Evolutionary conservation across 805 yeast species (phyloP).

Genomic region (Candida takata): DNA sequence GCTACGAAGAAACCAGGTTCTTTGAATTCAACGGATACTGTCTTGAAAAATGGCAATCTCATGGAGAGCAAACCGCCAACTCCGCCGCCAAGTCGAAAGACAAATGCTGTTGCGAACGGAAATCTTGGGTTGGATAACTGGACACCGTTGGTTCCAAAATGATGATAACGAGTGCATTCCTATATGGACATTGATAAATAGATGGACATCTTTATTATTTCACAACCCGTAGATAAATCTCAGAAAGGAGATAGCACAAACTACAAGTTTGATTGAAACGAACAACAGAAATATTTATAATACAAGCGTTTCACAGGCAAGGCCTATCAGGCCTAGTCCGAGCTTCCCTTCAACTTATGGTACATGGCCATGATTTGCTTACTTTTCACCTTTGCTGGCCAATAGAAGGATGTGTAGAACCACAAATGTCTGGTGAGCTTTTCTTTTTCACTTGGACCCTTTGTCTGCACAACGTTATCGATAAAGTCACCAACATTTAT

Average conservation of each 20-base stretch:
- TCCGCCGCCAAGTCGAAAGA: constrained; percentile 14
- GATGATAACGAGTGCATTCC: neutral
- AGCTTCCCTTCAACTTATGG: constrained; percentile 38
- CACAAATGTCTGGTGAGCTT: constrained; percentile 61
- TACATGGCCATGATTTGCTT: constrained; percentile 72
- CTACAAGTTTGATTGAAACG: no score
- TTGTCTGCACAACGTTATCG: constrained; percentile 29
- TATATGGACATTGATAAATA: no score
- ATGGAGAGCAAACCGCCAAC: constrained; percentile 6
- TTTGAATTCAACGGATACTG: constrained; percentile 1
- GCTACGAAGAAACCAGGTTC: constrained; percentile 11
- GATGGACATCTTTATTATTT: no score
- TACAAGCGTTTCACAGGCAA: neutral
- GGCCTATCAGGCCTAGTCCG: neutral
- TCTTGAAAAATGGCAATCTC: constrained; percentile 1
- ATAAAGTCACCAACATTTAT: constrained; percentile 71
- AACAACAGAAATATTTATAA: neutral
- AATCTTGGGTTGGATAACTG: constrained; percentile 14
- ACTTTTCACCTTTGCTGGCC: constrained; percentile 85
- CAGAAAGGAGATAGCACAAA: no score
- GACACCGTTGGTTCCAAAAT: constrained; percentile 18
- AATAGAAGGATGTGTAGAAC: constrained; percentile 75
- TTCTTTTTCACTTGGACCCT: constrained; percentile 25
- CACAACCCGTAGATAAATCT: no score
- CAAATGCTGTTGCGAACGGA: neutral